Evolutionary conservation across 192 early-diverging fungal genomes (phyloP).

Genomic region (Mortierella hygrophila): DNA sequence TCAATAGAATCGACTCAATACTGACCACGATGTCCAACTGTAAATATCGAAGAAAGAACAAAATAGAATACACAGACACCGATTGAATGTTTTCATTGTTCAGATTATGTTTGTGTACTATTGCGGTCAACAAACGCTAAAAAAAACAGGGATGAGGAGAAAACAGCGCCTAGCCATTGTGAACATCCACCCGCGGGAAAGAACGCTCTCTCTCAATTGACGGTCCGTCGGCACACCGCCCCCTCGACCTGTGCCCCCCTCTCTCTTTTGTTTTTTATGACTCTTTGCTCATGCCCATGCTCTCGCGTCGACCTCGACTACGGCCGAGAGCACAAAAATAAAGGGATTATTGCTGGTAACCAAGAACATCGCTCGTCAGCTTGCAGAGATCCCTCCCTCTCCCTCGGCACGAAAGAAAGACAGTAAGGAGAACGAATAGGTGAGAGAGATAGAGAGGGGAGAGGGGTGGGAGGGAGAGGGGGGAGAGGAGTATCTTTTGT

Average conservation of each 20-base stretch:
- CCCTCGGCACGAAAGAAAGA: background rate
- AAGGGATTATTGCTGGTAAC: background rate
- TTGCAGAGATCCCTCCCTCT: background rate
- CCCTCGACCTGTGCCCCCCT: background rate
- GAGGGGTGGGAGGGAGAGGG: background rate
- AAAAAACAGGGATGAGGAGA: background rate
- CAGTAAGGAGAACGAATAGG: too few species aligned
- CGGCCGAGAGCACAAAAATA: background rate
- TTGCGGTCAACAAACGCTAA: background rate
- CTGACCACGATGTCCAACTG: background rate
- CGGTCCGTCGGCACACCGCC: background rate
- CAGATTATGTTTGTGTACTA: background rate
- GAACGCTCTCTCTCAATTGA: constrained; percentile 7
- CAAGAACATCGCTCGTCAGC: background rate
- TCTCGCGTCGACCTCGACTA: background rate
- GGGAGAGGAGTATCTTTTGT: background rate
- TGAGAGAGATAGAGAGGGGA: background rate
- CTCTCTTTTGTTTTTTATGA: too few species aligned
- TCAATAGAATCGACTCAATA: background rate
- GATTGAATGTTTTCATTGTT: background rate
- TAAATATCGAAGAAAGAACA: background rate
- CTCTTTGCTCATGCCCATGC: too few species aligned
- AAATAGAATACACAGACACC: background rate
- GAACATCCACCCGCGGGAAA: constrained; percentile 32
- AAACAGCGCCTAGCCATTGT: background rate